Evolutionary conservation across 2,329 filamentous ascomycete genomes (phyloP), one percentile per base, ranked within the genome.

Genomic region (Leptographium flavum): DNA sequence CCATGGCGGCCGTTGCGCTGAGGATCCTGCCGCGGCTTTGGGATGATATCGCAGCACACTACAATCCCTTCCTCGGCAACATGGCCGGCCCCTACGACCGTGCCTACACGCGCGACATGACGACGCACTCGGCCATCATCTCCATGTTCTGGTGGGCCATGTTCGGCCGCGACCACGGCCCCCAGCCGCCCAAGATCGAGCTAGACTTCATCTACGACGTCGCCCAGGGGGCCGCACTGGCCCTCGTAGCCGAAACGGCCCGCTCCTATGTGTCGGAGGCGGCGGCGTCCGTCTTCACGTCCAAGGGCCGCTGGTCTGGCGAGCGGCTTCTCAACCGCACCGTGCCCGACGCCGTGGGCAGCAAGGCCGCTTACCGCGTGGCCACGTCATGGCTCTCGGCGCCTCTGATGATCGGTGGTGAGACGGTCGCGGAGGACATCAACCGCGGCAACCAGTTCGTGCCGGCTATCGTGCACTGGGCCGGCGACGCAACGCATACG

Each of bases 21-120:
- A n/a, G n/a, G n/a, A n/a, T n/a, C n/a, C n/a, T n/a, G n/a, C n/a
- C n/a, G n/a, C n/a, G n/a, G n/a, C n/a, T n/a, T n/a, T n/a, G n/a
- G n/a, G n/a, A n/a, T n/a, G n/a, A n/a, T n/a, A n/a, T n/a, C n/a
- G n/a, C n/a, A n/a, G n/a, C n/a, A n/a, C n/a, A n/a, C 1, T 81
- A 74, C 63, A 72, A 79, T 44, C 69, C 75, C 1, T 64, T 68
- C 2, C 57, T 81, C 59, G 71, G 67, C 50, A 81, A 80, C 49
- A 66, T 79, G 40, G 76, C 76, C 2, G 77, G 76, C 0, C 77
- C 77, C 0, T 81, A 76, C 76, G 77, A 81, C 56, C 68, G 77
- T 0, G 63, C 69, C 0, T 81, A 81, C 49, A 75, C 75, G 1
- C 79, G 70, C 47, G 75, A 81, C 48, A 78, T 80, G 75, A 78